These are phyloP conservation scores for Brachypodium distachyon DNA, from an alignment of 202 grass and related monocot species.

Conservation along the genomic window DNA sequence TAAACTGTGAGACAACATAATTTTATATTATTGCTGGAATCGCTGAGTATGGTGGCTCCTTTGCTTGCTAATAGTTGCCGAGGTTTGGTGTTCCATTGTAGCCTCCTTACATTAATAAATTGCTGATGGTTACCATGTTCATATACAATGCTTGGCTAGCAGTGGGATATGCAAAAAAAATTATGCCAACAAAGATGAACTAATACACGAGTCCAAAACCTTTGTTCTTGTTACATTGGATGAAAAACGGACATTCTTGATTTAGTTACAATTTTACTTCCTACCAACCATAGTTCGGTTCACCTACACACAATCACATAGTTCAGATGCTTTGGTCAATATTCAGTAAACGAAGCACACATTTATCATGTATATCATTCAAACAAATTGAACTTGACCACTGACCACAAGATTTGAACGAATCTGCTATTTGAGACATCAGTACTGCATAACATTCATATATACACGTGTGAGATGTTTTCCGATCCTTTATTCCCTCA, in stretches of 20 bases:
- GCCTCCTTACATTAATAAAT: background rate
- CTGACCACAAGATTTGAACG: background rate
- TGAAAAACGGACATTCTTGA: background rate
- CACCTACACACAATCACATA: background rate
- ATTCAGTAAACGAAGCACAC: slow-evolving; percentile 2
- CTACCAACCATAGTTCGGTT: background rate
- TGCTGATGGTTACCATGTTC: too few species aligned
- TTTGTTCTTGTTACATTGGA: background rate
- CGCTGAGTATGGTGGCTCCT: background rate
- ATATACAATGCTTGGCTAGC: too few species aligned
- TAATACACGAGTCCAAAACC: too few species aligned
- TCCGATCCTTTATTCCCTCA: background rate
- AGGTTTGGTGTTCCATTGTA: background rate
- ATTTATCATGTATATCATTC: background rate
- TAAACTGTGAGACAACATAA: background rate
- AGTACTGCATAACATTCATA: background rate
- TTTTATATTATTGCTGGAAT: background rate
- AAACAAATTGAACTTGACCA: background rate
- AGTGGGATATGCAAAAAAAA: too few species aligned
- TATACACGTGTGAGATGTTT: background rate
- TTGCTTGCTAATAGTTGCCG: background rate
- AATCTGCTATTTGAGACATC: background rate
- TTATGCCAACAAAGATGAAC: too few species aligned
- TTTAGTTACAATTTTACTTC: background rate
- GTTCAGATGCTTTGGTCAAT: slow-evolving; percentile 8